Evolutionary conservation across 2,329 filamentous ascomycete genomes (phyloP).

Genomic region (Alternaria viburni): DNA sequence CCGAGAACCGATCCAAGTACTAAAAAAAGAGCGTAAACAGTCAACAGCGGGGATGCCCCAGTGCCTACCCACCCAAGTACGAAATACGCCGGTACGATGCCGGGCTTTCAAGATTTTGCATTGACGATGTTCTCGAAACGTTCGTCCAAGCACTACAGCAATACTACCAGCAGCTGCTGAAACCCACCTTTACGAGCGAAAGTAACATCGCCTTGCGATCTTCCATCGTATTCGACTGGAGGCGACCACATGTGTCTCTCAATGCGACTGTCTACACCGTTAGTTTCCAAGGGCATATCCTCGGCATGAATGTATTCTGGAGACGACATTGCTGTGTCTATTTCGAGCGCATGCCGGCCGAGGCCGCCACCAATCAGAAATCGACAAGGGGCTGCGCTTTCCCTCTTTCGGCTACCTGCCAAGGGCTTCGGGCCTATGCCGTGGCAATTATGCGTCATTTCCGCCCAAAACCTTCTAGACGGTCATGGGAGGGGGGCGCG

Average conservation of each 20-base stretch:
- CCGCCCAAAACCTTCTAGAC: neutral
- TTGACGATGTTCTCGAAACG: neutral
- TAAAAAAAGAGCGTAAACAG: neutral
- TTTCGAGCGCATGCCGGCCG: conserved; percentile 1
- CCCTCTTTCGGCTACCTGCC: neutral
- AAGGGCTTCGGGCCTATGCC: neutral
- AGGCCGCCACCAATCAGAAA: neutral
- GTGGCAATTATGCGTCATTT: conserved; percentile 11
- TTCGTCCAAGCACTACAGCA: neutral
- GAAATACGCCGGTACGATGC: neutral
- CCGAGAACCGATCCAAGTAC: neutral
- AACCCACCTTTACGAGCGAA: neutral
- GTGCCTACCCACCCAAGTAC: neutral
- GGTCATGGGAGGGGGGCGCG: conserved; percentile 6
- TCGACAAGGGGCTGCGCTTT: neutral
- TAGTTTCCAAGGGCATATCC: conserved; percentile 11
- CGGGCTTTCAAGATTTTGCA: neutral
- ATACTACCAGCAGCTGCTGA: neutral
- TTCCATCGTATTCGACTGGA: neutral
- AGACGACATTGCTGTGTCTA: conserved; percentile 9
- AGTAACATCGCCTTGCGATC: neutral
- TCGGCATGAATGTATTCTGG: conserved; percentile 13
- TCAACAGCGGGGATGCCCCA: neutral
- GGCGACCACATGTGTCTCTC: neutral
- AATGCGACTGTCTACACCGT: neutral